A percentile compares a stretch with the other conserved stretches of the same genome.
phyloP scores from a whole-genome alignment of 2,329 filamentous ascomycete species.

The Dactylellina leptospora region DNA sequence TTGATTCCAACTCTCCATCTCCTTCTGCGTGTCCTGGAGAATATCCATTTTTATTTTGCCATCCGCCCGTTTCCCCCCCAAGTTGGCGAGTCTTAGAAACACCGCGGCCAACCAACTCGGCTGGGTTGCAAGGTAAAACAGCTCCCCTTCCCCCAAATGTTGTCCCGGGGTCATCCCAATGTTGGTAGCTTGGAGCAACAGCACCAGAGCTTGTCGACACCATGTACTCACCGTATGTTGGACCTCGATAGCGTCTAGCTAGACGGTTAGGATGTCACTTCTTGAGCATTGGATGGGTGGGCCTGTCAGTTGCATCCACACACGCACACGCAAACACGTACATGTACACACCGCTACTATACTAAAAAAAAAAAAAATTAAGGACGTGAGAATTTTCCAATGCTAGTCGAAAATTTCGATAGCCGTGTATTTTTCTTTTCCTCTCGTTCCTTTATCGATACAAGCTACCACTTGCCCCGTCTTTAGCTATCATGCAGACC shows the following conservation, averaged over 20 bases:
- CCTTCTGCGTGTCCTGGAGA: too few relatives aligned
- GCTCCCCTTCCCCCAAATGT: too few relatives aligned
- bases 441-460: constrained; percentile 34
- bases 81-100: too few relatives aligned
- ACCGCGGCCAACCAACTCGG: too few relatives aligned
- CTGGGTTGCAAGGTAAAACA: too few relatives aligned
- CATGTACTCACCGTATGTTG: too few relatives aligned
- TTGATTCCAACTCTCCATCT: too few relatives aligned
- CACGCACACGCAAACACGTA: neutral
- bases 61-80: too few relatives aligned
- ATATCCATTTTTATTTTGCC: too few relatives aligned
- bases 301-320: constrained; percentile 32
- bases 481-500: constrained; percentile 26
- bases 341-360: neutral
- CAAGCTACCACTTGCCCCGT: constrained; percentile 12
- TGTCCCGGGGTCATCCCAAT: neutral
- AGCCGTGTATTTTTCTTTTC: constrained; percentile 2
- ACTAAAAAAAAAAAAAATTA: constrained; percentile 3
- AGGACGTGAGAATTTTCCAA: too few relatives aligned
- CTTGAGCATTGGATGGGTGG: constrained; percentile 32
- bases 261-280: constrained; percentile 40
- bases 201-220: neutral
- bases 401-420: constrained; percentile 19
- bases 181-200: neutral
- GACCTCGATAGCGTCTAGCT: constrained; percentile 23